Conservation (phyloP, 176 grass and related monocot genomes). For the Cenchrus purpureus region DNA sequence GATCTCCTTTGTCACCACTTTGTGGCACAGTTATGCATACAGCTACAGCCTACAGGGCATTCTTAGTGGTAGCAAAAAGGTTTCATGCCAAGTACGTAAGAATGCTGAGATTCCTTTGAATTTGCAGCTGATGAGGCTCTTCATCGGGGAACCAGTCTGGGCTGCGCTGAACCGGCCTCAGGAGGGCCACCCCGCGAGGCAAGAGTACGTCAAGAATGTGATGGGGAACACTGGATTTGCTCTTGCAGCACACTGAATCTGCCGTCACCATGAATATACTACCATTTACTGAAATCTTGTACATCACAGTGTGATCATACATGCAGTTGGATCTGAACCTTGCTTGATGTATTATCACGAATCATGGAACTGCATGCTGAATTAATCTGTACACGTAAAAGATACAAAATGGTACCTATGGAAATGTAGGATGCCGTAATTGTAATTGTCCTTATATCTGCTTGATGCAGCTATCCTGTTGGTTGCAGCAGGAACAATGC, state of each 20-base stretch:
- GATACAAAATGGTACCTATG: not conserved
- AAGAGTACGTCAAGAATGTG: constrained; percentile 75
- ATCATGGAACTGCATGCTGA: not conserved
- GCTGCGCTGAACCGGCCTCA: constrained; percentile 78
- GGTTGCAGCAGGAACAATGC: not conserved
- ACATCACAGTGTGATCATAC: not conserved
- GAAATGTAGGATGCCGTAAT: not conserved
- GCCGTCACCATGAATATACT: not conserved
- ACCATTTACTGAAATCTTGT: not conserved
- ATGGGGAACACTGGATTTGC: constrained; percentile 52
- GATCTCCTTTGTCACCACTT: not conserved
- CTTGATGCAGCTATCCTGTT: not conserved
- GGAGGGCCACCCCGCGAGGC: constrained; percentile 81
- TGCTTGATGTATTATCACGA: not conserved
- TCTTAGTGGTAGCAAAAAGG: not conserved
- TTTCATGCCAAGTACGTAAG: not conserved
- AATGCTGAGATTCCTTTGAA: not conserved
- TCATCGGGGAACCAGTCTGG: constrained; percentile 83
- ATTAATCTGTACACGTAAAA: not conserved
- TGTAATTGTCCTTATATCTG: not conserved
- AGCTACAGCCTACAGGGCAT: not conserved
- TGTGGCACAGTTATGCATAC: not conserved
- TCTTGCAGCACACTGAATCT: constrained; percentile 70
- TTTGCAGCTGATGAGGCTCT: constrained; percentile 88
- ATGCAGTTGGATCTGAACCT: not conserved